Conservation (phyloP, 768 basidiomycete genomes). For the Leucosporidium creatinivorum region DNA sequence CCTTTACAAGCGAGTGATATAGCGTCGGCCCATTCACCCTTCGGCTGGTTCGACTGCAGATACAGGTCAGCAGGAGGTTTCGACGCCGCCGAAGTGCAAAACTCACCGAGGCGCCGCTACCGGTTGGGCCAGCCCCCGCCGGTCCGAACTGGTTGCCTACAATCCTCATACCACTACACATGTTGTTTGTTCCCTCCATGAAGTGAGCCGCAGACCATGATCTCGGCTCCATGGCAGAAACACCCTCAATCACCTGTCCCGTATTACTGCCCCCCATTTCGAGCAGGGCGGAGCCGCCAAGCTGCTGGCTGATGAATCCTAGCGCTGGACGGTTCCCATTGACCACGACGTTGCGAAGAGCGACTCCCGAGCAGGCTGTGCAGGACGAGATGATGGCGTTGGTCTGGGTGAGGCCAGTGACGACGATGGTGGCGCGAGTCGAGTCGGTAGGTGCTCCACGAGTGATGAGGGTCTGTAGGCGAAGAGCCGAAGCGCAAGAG, state of each 20-base stretch:
- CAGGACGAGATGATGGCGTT: constrained; percentile 33
- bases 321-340: constrained; percentile 22
- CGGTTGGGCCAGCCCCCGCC: constrained; percentile 29
- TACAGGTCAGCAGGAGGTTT: too few species aligned
- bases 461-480: background rate
- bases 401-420: constrained; percentile 29
- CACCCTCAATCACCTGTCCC: constrained; percentile 22
- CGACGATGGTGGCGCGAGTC: constrained; percentile 32
- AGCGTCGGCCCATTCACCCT: constrained; percentile 37
- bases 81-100: too few species aligned
- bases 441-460: constrained; percentile 29
- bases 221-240: constrained; percentile 27
- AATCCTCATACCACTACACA: constrained; percentile 25
- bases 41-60: constrained; percentile 20
- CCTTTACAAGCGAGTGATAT: constrained; percentile 36
- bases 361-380: constrained; percentile 15
- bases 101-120: constrained; percentile 29
- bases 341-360: constrained; percentile 26
- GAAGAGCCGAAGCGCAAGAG: too few species aligned
- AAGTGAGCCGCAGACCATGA: constrained; percentile 34
- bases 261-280: constrained; percentile 28
- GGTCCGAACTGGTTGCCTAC: constrained; percentile 36
- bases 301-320: background rate
- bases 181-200: constrained; percentile 29
- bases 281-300: constrained; percentile 14